phyloP scores from a whole-genome alignment of 2,329 filamentous ascomycete genomes.

The Aureobasidium sp. region DNA sequence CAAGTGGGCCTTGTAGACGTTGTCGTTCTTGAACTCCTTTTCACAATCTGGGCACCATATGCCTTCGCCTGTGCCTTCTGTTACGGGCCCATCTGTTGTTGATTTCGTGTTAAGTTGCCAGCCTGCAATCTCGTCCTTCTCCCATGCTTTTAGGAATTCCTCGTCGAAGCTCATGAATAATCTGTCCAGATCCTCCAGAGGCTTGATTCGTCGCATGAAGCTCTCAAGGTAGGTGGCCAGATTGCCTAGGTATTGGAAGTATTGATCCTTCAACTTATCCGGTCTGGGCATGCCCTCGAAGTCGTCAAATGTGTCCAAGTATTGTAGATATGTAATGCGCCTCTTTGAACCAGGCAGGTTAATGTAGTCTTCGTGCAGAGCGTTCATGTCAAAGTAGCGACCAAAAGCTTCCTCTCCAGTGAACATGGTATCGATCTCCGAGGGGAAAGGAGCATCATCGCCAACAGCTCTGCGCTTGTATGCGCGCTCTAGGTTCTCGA shows the following conservation, averaged over 20 bases:
- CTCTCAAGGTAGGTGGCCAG: constrained; percentile 76
- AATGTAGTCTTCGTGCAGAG: constrained; percentile 76
- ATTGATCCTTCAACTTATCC: constrained; percentile 86
- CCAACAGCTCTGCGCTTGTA: constrained; percentile 66
- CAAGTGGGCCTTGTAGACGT: constrained; percentile 85
- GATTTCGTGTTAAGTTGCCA: constrained; percentile 50
- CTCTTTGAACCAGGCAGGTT: constrained; percentile 78
- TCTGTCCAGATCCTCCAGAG: constrained; percentile 76
- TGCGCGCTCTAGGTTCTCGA: constrained; percentile 88
- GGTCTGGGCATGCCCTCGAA: constrained; percentile 70
- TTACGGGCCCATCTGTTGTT: constrained; percentile 30
- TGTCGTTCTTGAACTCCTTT: constrained; percentile 91
- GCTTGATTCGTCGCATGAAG: constrained; percentile 77
- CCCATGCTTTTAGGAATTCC: constrained; percentile 80
- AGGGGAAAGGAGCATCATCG: constrained; percentile 49
- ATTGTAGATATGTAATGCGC: constrained; percentile 81
- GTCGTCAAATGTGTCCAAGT: constrained; percentile 81
- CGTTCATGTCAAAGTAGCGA: constrained; percentile 82
- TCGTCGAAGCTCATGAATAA: constrained; percentile 67
- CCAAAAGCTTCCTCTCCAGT: constrained; percentile 93
- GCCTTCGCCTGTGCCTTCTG: constrained; percentile 54
- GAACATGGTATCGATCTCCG: constrained; percentile 82
- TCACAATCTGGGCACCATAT: constrained; percentile 88
- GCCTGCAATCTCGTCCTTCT: constrained; percentile 65
- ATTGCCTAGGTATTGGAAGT: constrained; percentile 79